These are phyloP conservation scores for Striga asiatica DNA, from an alignment of 257 asterid species.

Conservation along the genomic window DNA sequence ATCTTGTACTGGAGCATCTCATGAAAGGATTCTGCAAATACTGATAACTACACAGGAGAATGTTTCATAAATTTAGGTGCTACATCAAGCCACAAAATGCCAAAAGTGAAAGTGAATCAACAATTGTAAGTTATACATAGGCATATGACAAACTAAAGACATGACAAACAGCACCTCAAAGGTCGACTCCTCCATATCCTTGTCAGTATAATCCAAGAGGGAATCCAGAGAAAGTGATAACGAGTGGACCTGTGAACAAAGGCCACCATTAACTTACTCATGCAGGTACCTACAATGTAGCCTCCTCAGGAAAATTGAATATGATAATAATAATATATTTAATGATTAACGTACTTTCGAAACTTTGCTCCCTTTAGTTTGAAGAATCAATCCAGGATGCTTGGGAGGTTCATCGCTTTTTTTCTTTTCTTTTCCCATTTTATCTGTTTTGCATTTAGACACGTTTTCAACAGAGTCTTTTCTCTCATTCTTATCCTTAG, in stretches of 20 bases:
- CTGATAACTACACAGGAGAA: conserved; percentile 50
- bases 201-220: conserved; percentile 73
- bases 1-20: conserved; percentile 92
- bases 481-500: conserved; percentile 36
- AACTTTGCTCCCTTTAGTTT: conserved; percentile 57
- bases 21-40: conserved; percentile 78
- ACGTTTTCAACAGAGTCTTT: conserved; percentile 32
- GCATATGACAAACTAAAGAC: not conserved
- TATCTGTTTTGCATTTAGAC: conserved; percentile 31
- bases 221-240: conserved; percentile 88
- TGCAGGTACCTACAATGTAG: not conserved
- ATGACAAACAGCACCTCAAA: conserved; percentile 55
- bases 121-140: not conserved
- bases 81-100: not conserved
- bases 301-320: not conserved
- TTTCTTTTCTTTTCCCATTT: conserved; percentile 45
- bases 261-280: conserved; percentile 5
- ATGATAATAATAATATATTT: not conserved
- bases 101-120: conserved; percentile 2
- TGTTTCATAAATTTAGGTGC: not conserved
- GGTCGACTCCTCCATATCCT: conserved; percentile 68
- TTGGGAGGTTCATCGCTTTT: conserved; percentile 62
- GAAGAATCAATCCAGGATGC: conserved; percentile 85
- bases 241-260: conserved; percentile 55
- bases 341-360: conserved; percentile 46